A percentile compares a stretch with the other conserved stretches of the same genome.
Evolutionary conservation across 371 early-diverging fungal species (phyloP).

Genomic region (Apophysomyces ossiformis): DNA sequence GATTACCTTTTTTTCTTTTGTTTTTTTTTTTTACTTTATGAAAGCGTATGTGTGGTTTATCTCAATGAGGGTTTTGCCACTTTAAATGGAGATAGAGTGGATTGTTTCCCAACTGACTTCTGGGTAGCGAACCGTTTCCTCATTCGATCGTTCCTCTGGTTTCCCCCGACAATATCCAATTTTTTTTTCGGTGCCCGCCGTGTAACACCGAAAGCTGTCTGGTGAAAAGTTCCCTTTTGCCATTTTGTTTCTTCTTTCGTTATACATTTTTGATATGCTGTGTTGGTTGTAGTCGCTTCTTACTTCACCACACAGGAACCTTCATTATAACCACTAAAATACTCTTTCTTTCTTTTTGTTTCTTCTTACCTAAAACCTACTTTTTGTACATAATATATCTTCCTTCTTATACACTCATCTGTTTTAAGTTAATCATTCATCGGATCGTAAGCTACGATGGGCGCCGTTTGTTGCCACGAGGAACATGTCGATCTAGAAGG

Average conservation of each 20-base stretch:
- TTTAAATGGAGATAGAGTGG: too few relatives aligned
- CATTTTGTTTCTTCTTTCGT: not conserved
- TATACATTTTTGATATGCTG: constrained; percentile 2
- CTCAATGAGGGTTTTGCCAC: too few relatives aligned
- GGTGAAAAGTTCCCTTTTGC: constrained; percentile 3
- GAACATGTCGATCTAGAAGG: constrained; percentile 42
- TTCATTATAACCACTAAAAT: not conserved
- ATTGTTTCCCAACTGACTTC: too few relatives aligned
- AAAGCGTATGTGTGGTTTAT: too few relatives aligned
- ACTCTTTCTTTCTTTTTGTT: not conserved
- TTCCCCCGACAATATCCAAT: constrained; percentile 1
- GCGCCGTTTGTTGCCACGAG: constrained; percentile 48
- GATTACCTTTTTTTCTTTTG: too few relatives aligned
- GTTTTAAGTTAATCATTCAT: constrained; percentile 1
- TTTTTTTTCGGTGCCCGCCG: not conserved
- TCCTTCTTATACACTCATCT: not conserved
- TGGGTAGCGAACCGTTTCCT: not conserved
- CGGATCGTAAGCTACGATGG: constrained; percentile 29
- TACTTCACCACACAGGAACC: not conserved
- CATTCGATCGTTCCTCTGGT: not conserved
- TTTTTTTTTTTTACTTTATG: too few relatives aligned
- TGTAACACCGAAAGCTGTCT: constrained; percentile 5
- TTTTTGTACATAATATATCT: constrained; percentile 7
- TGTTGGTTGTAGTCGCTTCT: constrained; percentile 4
- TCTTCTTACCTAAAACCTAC: not conserved